A percentile compares a stretch with the other conserved stretches of the same genome.
Conservation (phyloP, 1,284 basidiomycete species). For the Somion occarium region DNA sequence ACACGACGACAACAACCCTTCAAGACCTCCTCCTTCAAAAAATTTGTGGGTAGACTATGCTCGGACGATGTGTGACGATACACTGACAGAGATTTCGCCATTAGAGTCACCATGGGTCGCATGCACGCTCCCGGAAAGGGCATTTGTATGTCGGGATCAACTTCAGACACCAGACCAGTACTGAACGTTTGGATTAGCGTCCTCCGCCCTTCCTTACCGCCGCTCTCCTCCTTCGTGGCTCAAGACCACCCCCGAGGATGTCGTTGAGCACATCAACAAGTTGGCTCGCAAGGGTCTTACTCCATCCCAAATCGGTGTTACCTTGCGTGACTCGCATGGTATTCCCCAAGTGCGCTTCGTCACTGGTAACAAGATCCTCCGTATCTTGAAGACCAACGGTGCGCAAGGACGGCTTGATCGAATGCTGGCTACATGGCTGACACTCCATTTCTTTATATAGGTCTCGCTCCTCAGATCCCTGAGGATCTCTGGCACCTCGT, state of each 20-base stretch:
- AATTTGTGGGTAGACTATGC: slow-evolving; percentile 29
- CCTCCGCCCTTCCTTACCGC: slow-evolving; percentile 97
- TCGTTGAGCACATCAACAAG: slow-evolving; percentile 95
- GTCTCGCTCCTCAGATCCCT: slow-evolving; percentile 95
- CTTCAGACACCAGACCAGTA: too few species aligned
- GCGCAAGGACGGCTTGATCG: slow-evolving; percentile 31
- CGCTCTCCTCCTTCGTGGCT: slow-evolving; percentile 95
- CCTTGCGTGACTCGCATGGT: slow-evolving; percentile 97
- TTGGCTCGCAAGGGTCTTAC: slow-evolving; percentile 97
- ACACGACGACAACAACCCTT: slow-evolving; percentile 37
- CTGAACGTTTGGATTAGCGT: slow-evolving; percentile 44
- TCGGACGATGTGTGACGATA: slow-evolving; percentile 14
- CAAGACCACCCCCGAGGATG: slow-evolving; percentile 94
- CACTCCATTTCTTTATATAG: slow-evolving; percentile 33
- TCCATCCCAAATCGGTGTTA: slow-evolving; percentile 97
- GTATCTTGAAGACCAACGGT: slow-evolving; percentile 97
- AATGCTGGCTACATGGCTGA: slow-evolving; percentile 3
- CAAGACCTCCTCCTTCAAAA: slow-evolving; percentile 32
- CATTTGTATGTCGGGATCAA: slow-evolving; percentile 65
- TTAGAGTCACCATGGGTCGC: slow-evolving; percentile 71
- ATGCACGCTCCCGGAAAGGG: slow-evolving; percentile 99
- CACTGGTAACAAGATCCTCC: slow-evolving; percentile 99
- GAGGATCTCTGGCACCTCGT: slow-evolving; percentile 99
- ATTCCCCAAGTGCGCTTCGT: slow-evolving; percentile 97
- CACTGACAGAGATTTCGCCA: too few species aligned